Conservation (phyloP, 2,329 filamentous ascomycete genomes). For the Neonectria magnoliae region DNA sequence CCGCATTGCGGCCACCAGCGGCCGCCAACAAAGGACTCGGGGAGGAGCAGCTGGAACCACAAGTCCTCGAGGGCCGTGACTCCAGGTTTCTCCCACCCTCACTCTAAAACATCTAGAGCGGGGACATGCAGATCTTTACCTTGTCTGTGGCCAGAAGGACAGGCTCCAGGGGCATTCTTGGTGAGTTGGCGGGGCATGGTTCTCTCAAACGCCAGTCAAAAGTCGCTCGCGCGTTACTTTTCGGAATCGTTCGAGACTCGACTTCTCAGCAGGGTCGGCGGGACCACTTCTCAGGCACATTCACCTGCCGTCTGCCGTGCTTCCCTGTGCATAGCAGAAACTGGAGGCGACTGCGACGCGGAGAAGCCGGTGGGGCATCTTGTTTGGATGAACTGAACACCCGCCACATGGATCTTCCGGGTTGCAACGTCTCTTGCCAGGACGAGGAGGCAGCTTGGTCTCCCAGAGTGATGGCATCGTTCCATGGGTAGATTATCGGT, state of each 20-base stretch:
- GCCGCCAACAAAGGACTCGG: neutral
- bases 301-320: neutral
- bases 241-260: conserved; percentile 11
- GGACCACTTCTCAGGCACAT: neutral
- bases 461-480: neutral
- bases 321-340: neutral
- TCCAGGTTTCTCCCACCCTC: neutral
- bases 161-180: conserved; percentile 18
- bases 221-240: conserved; percentile 12
- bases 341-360: neutral
- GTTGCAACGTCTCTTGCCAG: neutral
- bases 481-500: neutral
- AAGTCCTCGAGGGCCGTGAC: neutral
- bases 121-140: conserved; percentile 17
- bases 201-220: conserved; percentile 5
- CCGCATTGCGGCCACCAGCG: neutral
- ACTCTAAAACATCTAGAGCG: neutral
- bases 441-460: neutral
- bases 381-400: neutral
- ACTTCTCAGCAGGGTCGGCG: neutral
- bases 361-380: neutral
- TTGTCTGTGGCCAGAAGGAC: conserved; percentile 2
- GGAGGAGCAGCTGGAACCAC: neutral
- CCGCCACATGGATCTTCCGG: neutral
- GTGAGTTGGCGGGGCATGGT: neutral